Evolutionary conservation across 352 stramenopile genomes (phyloP).

Genomic region (Pythium grandisporangium): DNA sequence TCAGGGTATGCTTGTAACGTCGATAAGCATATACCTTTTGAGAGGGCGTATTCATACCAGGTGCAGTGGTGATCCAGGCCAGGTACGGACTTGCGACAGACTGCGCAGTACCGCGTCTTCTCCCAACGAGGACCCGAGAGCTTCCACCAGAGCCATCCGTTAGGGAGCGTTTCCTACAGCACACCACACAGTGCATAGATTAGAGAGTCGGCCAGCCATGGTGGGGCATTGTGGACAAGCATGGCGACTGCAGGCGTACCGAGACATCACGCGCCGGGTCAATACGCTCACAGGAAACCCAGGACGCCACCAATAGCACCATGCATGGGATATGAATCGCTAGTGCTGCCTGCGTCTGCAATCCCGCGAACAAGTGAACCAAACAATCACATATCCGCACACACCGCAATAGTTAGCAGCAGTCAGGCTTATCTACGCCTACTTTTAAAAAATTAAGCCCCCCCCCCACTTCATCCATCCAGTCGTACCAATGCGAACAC

Average conservation of each 20-base stretch:
- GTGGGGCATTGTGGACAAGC: slow-evolving; percentile 8
- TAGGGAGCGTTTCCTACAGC: slow-evolving; percentile 17
- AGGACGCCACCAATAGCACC: slow-evolving; percentile 39
- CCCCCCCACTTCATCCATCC: background rate
- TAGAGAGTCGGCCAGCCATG: background rate
- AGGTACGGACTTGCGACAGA: slow-evolving; percentile 71
- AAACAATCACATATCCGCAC: slow-evolving; percentile 2
- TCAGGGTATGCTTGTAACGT: background rate
- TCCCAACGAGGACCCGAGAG: slow-evolving; percentile 65
- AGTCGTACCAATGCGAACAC: slow-evolving; percentile 11
- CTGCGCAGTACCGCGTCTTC: slow-evolving; percentile 69
- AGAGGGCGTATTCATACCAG: slow-evolving; percentile 21
- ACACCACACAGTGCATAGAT: background rate
- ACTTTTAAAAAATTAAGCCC: slow-evolving; percentile 3
- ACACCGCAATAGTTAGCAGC: no score
- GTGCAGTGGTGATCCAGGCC: slow-evolving; percentile 85
- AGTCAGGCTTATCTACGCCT: no score
- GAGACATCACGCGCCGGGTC: slow-evolving; percentile 40
- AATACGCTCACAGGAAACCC: slow-evolving; percentile 63
- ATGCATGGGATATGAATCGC: slow-evolving; percentile 39
- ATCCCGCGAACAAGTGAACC: background rate
- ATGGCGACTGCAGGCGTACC: slow-evolving; percentile 16
- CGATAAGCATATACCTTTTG: background rate
- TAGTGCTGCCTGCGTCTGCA: slow-evolving; percentile 41
- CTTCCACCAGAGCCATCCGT: slow-evolving; percentile 64